Evolutionary conservation across 805 yeast genomes (phyloP).

Genomic region (Wickerhamomyces sydowiorum): DNA sequence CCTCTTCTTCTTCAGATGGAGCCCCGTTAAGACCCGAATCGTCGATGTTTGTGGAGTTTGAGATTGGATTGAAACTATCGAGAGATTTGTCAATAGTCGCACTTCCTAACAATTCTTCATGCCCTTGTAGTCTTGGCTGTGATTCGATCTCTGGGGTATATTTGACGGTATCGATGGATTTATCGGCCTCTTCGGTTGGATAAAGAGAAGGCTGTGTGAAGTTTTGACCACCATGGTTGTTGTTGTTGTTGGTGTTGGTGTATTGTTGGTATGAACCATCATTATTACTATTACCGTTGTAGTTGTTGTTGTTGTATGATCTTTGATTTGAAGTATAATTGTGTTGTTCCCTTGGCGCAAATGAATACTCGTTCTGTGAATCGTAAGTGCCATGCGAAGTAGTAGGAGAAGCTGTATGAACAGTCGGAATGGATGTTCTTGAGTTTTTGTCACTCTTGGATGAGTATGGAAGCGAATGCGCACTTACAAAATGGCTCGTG

Average conservation of each 20-base stretch:
- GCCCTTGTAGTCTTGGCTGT: not conserved
- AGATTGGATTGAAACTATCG: not conserved
- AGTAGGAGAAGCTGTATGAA: not conserved
- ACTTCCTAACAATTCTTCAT: not conserved
- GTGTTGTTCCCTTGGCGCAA: not conserved
- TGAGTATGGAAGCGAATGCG: not conserved
- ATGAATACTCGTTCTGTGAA: not conserved
- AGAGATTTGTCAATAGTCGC: not conserved
- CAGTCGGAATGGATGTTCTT: not conserved
- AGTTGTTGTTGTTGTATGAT: too few relatives aligned
- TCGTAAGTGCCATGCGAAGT: not conserved
- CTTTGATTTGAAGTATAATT: not conserved
- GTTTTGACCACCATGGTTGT: not conserved
- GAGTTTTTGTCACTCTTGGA: not conserved
- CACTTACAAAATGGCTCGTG: not conserved
- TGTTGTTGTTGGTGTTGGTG: too few relatives aligned
- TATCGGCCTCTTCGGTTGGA: not conserved
- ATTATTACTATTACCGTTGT: too few relatives aligned
- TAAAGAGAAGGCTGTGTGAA: not conserved
- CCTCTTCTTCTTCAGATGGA: not conserved
- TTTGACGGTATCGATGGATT: constrained; percentile 1
- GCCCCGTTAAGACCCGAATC: constrained; percentile 1
- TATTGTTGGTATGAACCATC: too few relatives aligned
- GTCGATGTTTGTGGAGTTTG: constrained; percentile 10
- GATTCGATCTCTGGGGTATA: constrained; percentile 5